A percentile compares a stretch with the other conserved stretches of the same genome.
Evolutionary conservation across 2,329 filamentous ascomycete genomes (phyloP).

Genomic region (Sarocladiaceae sp.): DNA sequence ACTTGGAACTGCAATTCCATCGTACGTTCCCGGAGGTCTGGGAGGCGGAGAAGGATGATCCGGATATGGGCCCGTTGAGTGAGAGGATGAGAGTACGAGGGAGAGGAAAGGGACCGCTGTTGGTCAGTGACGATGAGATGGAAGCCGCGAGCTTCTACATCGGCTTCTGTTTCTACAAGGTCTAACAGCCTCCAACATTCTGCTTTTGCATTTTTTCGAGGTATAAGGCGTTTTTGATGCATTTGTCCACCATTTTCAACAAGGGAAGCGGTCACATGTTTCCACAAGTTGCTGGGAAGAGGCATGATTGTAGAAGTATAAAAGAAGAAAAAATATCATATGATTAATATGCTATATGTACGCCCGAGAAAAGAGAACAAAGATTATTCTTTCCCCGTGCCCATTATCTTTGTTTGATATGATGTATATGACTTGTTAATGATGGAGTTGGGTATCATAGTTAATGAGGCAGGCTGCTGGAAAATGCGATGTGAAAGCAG

Average conservation of each 20-base stretch:
- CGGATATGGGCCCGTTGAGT: conserved; percentile 74
- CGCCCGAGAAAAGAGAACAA: too few relatives aligned
- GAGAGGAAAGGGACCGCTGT: conserved; percentile 58
- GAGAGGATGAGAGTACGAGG: conserved; percentile 94
- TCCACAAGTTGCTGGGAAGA: too few relatives aligned
- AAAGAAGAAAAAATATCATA: too few relatives aligned
- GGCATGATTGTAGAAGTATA: too few relatives aligned
- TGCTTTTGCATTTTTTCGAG: not conserved
- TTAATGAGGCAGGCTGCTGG: not conserved
- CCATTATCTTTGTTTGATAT: too few relatives aligned
- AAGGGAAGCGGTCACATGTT: too few relatives aligned
- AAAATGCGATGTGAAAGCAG: not conserved
- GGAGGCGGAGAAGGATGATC: conserved; percentile 85
- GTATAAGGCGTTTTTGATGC: not conserved
- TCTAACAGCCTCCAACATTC: conserved; percentile 39
- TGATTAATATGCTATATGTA: conserved; percentile 1
- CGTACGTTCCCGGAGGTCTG: conserved; percentile 89
- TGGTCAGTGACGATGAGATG: conserved; percentile 82
- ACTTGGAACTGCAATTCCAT: conserved; percentile 91
- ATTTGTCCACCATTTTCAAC: too few relatives aligned
- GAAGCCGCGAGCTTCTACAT: conserved; percentile 90
- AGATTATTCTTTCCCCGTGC: too few relatives aligned
- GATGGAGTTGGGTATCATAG: conserved; percentile 13
- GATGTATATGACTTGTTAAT: not conserved
- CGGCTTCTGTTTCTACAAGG: conserved; percentile 96